phyloP scores from a whole-genome alignment of 2,329 filamentous ascomycete species.

The Alternaria rosae region DNA sequence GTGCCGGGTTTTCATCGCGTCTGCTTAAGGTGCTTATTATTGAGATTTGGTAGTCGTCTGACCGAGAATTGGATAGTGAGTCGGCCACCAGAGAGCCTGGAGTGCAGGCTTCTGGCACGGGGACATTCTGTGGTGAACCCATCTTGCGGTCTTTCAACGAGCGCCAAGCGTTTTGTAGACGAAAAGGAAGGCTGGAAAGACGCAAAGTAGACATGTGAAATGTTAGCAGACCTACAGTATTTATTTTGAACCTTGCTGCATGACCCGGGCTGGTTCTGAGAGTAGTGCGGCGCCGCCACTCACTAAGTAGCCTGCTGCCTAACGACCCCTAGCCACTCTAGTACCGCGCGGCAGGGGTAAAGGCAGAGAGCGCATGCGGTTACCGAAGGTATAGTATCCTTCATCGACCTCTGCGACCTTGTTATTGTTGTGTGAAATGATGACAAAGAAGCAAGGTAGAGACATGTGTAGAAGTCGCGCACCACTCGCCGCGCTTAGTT shows the following conservation, averaged over 20 bases:
- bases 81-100: background rate
- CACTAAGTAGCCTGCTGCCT: background rate
- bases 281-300: background rate
- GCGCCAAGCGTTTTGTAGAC: background rate
- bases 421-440: background rate
- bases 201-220: background rate
- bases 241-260: background rate
- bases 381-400: no score
- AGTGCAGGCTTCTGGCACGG: background rate
- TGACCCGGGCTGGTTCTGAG: background rate
- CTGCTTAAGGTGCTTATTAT: background rate
- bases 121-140: background rate
- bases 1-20: background rate
- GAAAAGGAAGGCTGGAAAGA: no score
- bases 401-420: no score
- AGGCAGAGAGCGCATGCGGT: background rate
- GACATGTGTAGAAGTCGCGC: background rate
- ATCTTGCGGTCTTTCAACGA: background rate
- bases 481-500: background rate
- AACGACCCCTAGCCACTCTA: background rate
- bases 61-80: background rate
- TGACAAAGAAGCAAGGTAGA: background rate
- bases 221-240: background rate
- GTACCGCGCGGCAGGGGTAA: background rate
- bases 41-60: background rate